Base-by-base conservation (phyloP, 73 alveolate species). In the Paramecium tetraurelia region DNA sequence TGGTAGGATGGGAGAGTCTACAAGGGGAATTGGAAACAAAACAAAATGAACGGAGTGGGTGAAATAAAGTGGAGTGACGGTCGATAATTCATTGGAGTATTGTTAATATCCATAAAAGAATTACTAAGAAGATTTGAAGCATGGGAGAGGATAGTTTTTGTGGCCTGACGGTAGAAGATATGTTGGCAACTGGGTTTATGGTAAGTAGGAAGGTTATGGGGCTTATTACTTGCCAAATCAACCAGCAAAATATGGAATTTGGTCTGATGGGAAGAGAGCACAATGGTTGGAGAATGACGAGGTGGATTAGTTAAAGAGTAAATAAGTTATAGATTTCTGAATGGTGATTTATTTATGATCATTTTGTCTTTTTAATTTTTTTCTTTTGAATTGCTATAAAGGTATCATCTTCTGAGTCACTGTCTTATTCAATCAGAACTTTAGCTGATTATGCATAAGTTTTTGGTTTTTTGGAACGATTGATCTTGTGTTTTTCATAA, bases 161-260 rank as follows among this genome's bases (percentile, higher is more conserved):
- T 75, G 87, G 87, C 87, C 58, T 4, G 87, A 75, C 22, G 87
- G 87, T 35, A 38, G 90, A 36, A 18, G 41, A n/a, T 95, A 95
- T 85, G 83, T 80, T 85, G 98, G 98, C 1, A 71, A 58, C 14
- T 96, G 99, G 98, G 22, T 40, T 8, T 86, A 92, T 70, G 96
- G 96, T 93, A 94, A 93, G 58, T 75, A 58, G 93, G 97, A 96
- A 57, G 98, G 99, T 38, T 84, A 93, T 58, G 98, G 98, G 22
- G 93, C 92, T 38, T 92, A 36, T 41, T 75, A 38, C 10, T 18
- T 75, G 5, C 68, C 87, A 16, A 41, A 75, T 36, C n/a, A 75
- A 12, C 24, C 22, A 48, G 59, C 22, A 85, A 18, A 46, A 46
- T 40, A 46, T 18, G 22, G 95, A 14, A 84, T 31, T 12, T 92